These are phyloP conservation scores for Yarrowia galli DNA, from an alignment of 1,139 yeast species.

Conservation along the genomic window DNA sequence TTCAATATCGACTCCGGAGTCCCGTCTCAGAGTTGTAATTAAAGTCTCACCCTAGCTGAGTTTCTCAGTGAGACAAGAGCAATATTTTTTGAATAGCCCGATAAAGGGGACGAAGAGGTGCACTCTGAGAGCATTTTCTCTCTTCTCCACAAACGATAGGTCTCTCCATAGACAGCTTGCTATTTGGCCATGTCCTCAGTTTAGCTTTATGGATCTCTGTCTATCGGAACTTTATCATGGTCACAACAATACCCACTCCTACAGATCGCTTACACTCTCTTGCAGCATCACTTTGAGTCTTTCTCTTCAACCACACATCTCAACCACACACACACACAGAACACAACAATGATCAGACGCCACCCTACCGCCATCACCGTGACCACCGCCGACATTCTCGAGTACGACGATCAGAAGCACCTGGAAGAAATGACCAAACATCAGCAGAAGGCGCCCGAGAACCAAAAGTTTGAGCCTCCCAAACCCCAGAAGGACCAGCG, in stretches of 20 bases:
- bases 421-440: constrained; percentile 42
- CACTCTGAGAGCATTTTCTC: too few species aligned
- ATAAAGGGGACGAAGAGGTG: too few species aligned
- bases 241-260: not conserved
- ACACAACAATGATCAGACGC: constrained; percentile 60
- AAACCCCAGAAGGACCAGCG: constrained; percentile 31
- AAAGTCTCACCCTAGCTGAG: not conserved
- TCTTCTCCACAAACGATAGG: too few species aligned
- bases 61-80: too few species aligned
- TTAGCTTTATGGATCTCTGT: constrained; percentile 16
- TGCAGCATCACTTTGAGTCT: not conserved
- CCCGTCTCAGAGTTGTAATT: not conserved
- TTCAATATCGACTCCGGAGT: too few species aligned
- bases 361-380: constrained; percentile 69
- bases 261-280: too few species aligned
- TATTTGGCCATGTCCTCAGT: not conserved
- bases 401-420: constrained; percentile 58
- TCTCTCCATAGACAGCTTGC: not conserved
- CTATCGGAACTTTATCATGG: not conserved
- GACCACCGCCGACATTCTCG: constrained; percentile 70
- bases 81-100: too few species aligned
- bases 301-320: not conserved
- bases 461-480: constrained; percentile 40
- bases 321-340: too few species aligned
- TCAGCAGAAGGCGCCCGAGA: constrained; percentile 40